Evolutionary conservation across 371 early-diverging fungal species (phyloP).

Genomic region (Rhizopus delemar): DNA sequence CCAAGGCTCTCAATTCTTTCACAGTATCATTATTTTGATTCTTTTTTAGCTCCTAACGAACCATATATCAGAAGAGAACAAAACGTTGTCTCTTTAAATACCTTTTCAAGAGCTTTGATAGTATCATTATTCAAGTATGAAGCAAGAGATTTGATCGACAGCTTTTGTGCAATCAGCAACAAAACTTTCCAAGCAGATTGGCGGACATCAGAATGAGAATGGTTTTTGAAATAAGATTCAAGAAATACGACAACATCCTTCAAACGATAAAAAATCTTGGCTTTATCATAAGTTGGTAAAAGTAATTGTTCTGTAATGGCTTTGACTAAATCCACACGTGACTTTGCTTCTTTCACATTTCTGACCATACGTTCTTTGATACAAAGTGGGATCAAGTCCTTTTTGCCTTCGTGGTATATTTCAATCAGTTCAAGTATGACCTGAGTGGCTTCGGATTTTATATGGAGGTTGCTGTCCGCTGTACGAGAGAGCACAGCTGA

Average conservation of each 20-base stretch:
- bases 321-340: constrained; percentile 57
- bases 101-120: constrained; percentile 9
- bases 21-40: constrained; percentile 21
- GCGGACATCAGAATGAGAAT: constrained; percentile 67
- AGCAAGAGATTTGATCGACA: constrained; percentile 8
- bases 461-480: constrained; percentile 61
- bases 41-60: constrained; percentile 18
- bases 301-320: constrained; percentile 51
- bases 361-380: constrained; percentile 39
- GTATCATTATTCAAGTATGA: constrained; percentile 19
- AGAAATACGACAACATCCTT: constrained; percentile 61
- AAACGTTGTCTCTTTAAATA: background rate
- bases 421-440: constrained; percentile 55
- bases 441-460: constrained; percentile 51
- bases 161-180: constrained; percentile 8
- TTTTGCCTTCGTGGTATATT: constrained; percentile 45
- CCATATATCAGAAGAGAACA: background rate
- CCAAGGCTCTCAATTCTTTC: constrained; percentile 36
- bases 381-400: constrained; percentile 51
- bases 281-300: constrained; percentile 29
- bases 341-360: constrained; percentile 40
- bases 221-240: constrained; percentile 53
- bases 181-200: constrained; percentile 58
- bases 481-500: constrained; percentile 58
- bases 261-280: constrained; percentile 12